Percentiles rank a stretch among this genome's conserved stretches.
phyloP scores from a whole-genome alignment of 257 asterid genomes.

The Rhazya stricta region DNA sequence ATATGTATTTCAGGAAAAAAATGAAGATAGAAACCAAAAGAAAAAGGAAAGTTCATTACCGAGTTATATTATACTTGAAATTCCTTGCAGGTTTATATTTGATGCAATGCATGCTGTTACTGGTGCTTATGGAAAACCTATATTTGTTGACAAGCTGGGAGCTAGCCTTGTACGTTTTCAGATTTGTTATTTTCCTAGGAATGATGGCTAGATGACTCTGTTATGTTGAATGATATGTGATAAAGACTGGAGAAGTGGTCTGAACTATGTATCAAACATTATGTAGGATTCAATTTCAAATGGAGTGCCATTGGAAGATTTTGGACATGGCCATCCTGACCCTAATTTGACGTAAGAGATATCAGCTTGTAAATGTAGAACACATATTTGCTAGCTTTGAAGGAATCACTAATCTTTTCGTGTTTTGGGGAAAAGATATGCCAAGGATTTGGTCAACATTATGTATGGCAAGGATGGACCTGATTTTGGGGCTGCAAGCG shows the following conservation, averaged over 20 bases:
- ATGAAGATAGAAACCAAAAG: too few relatives aligned
- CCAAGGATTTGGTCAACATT: constrained; percentile 83
- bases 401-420: constrained; percentile 22
- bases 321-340: constrained; percentile 99
- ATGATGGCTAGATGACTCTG: neutral
- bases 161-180: constrained; percentile 58
- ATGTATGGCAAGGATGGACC: constrained; percentile 84
- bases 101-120: constrained; percentile 99
- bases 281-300: constrained; percentile 66
- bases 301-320: constrained; percentile 93
- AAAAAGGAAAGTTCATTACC: neutral
- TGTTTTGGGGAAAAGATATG: constrained; percentile 53
- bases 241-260: constrained; percentile 10
- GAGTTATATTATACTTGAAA: constrained; percentile 6
- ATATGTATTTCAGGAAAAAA: too few relatives aligned
- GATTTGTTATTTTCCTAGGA: constrained; percentile 3
- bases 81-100: constrained; percentile 65
- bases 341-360: constrained; percentile 90
- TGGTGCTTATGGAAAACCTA: constrained; percentile 96
- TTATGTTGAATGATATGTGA: constrained; percentile 3
- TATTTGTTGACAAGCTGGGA: constrained; percentile 90
- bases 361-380: constrained; percentile 10
- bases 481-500: constrained; percentile 98
- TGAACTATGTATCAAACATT: constrained; percentile 12
- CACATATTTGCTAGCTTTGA: constrained; percentile 3